Conservation (phyloP, 2,329 filamentous ascomycete genomes). For the Phyllosticta paracitricarpa region DNA sequence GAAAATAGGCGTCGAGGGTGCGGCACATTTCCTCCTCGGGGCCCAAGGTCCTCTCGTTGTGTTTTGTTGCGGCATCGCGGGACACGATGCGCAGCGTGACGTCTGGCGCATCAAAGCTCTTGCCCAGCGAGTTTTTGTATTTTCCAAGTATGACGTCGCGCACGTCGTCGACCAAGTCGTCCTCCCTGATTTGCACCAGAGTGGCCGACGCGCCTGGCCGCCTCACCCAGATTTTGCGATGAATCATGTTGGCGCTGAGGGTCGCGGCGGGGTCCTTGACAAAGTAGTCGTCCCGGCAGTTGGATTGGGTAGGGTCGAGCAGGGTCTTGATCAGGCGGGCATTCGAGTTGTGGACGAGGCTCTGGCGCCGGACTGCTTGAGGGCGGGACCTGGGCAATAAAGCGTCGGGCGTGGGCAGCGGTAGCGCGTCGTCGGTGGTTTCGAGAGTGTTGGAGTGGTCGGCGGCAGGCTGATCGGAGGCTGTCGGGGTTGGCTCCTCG, state of each 20-base stretch:
- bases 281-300: slow-evolving; percentile 31
- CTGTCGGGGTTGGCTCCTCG: slow-evolving; percentile 26
- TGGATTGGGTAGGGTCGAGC: slow-evolving; percentile 30
- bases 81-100: slow-evolving; percentile 67
- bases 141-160: slow-evolving; percentile 87
- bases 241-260: slow-evolving; percentile 31
- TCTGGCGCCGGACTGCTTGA: slow-evolving; percentile 24
- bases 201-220: slow-evolving; percentile 78
- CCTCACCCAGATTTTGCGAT: slow-evolving; percentile 90
- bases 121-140: slow-evolving; percentile 86
- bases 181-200: slow-evolving; percentile 71
- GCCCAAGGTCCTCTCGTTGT: slow-evolving; percentile 59
- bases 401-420: slow-evolving; percentile 9
- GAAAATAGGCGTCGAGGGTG: slow-evolving; percentile 72
- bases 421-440: slow-evolving; percentile 5
- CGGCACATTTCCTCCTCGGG: slow-evolving; percentile 77
- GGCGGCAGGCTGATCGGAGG: slow-evolving; percentile 15
- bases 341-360: slow-evolving; percentile 30
- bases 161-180: slow-evolving; percentile 89
- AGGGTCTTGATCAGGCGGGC: slow-evolving; percentile 41
- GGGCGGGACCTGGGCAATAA: slow-evolving; percentile 6
- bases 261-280: slow-evolving; percentile 21
- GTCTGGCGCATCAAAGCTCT: slow-evolving; percentile 83
- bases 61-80: slow-evolving; percentile 44
- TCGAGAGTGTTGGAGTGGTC: slow-evolving; percentile 1